Evolutionary conservation across 2,329 filamentous ascomycete genomes (phyloP), one percentile per base, ranked within the genome.

Genomic region (Laburnicola sp.): DNA sequence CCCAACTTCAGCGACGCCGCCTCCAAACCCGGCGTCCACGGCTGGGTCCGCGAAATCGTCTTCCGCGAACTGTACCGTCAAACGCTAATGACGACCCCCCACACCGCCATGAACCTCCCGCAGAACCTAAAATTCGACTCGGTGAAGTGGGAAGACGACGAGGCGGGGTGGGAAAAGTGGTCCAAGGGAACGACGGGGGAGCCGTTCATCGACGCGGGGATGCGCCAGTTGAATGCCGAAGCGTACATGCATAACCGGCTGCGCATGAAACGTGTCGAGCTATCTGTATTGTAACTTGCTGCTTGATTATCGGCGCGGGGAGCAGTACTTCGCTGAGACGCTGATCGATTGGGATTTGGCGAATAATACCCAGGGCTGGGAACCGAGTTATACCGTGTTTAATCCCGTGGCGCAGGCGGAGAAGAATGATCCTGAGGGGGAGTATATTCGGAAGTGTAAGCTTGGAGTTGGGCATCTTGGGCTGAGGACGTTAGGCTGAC

Each of bases 181-280:
- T 75, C 70, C 51, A 67, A 76, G 39, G 78, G 78, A 1, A 70
- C 51, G 8, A 77, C 78, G 0, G 78, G 78, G 7, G 74, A 77
- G 16, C 78, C 78, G 0, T 80, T 80, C 39, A 70, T 81, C 5
- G 78, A 81, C 54, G 78, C 78, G 0, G 78, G 78, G 0, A 81
- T 81, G 78, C 63, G 78, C 2, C 78, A 81, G 48, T 62, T 81
- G 37, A 76, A 76, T 36, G 54, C 66, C 0, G 78, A 80, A 54
- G 76, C 71, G 1, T 81, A 77, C 53, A 80, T 81, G 78, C 78
- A 81, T 53, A 81, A 81, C 48, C 73, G 78, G 0, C 62, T 78
- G 8, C 73, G 79, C 28, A 81, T 81, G 78, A 80, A 80, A 80
- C 42, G 75, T 76, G 0, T 72, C 72, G 0, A 74, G 67, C 3